A percentile compares a stretch with the other conserved stretches of the same genome.
Conservation (phyloP, 2,329 filamentous ascomycete species). For the Madurella fahalii region DNA sequence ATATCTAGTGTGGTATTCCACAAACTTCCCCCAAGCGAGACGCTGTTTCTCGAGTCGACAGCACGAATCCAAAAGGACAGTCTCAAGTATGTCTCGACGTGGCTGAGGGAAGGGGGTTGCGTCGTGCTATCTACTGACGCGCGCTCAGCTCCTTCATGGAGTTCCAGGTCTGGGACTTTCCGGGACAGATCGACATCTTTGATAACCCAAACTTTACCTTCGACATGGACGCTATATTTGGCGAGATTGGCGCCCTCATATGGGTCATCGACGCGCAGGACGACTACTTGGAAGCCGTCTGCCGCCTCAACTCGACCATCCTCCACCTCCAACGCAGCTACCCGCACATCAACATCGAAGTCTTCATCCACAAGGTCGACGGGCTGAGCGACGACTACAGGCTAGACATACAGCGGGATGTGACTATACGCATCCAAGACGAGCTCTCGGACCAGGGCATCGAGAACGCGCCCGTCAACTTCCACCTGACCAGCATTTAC, state of each 20-base stretch:
- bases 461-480: conserved; percentile 89
- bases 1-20: conserved; percentile 99
- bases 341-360: conserved; percentile 92
- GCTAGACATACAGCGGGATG: conserved; percentile 92
- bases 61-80: conserved; percentile 91
- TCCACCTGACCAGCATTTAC: conserved; percentile 96
- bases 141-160: conserved; percentile 87
- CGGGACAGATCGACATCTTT: conserved; percentile 85
- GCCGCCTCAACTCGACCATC: conserved; percentile 82
- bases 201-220: conserved; percentile 84
- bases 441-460: conserved; percentile 90
- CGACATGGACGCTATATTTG: conserved; percentile 90
- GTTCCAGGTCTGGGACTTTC: conserved; percentile 97
- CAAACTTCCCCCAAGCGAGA: conserved; percentile 94
- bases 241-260: conserved; percentile 87
- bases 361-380: conserved; percentile 99
- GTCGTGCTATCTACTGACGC: conserved; percentile 19
- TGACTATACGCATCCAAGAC: conserved; percentile 93
- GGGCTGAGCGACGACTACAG: conserved; percentile 97
- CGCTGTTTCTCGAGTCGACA: conserved; percentile 91
- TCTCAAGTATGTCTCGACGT: conserved; percentile 67
- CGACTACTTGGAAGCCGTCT: conserved; percentile 90
- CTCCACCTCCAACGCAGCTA: conserved; percentile 83
- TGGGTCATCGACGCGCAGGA: conserved; percentile 99
- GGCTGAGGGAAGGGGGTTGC: not conserved